phyloP scores from a whole-genome alignment of 805 yeast genomes.

The Kazachstania taianensis region DNA sequence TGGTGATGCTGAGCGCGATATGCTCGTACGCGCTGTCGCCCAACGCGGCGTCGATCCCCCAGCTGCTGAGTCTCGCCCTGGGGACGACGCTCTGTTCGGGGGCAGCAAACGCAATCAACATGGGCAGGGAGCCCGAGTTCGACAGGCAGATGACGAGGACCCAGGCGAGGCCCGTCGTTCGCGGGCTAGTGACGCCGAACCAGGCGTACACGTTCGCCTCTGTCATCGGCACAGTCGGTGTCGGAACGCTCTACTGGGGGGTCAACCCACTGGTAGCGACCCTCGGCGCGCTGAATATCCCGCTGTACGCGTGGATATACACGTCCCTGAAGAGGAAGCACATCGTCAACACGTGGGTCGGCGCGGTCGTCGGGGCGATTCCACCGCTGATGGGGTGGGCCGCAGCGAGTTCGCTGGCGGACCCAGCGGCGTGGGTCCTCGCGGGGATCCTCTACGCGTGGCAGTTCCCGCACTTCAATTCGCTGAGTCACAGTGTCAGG shows the following conservation, averaged over 20 bases:
- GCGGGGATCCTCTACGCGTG: conserved; percentile 88
- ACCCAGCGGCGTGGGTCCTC: conserved; percentile 92
- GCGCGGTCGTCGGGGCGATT: conserved; percentile 96
- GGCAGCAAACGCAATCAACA: conserved; percentile 92
- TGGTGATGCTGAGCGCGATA: conserved; percentile 84
- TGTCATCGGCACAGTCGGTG: conserved; percentile 60
- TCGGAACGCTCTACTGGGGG: conserved; percentile 57
- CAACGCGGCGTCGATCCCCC: conserved; percentile 58
- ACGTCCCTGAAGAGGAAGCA: conserved; percentile 81
- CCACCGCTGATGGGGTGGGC: conserved; percentile 99
- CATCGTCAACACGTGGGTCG: conserved; percentile 93
- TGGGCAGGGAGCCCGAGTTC: conserved; percentile 91
- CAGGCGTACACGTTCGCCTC: conserved; percentile 82
- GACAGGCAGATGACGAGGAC: conserved; percentile 86
- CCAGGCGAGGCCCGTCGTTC: conserved; percentile 78
- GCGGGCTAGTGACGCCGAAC: conserved; percentile 61
- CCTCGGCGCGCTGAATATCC: conserved; percentile 73
- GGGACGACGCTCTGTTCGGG: conserved; percentile 89
- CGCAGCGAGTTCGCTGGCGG: conserved; percentile 63
- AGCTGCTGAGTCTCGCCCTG: conserved; percentile 59
- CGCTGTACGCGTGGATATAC: conserved; percentile 79
- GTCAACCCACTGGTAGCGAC: conserved; percentile 79
- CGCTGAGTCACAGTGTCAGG: conserved; percentile 78
- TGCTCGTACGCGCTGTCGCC: conserved; percentile 93
- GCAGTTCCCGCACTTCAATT: conserved; percentile 98